A percentile compares a stretch with the other conserved stretches of the same genome.
These are phyloP conservation scores for Hanseniaspora occidentalis DNA, from an alignment of 805 yeast species.

Conservation along the genomic window DNA sequence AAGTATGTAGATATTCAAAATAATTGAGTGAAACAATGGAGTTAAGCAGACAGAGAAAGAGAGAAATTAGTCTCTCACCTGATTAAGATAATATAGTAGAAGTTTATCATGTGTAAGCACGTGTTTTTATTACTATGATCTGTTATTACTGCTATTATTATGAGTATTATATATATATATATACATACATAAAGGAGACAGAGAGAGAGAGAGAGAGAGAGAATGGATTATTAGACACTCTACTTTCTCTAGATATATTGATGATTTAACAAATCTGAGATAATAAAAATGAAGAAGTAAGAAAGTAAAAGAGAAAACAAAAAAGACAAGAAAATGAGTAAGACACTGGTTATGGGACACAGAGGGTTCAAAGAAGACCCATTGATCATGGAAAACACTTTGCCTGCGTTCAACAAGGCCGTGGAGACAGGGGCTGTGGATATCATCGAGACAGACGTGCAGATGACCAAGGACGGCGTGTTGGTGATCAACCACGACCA, in stretches of 20 bases:
- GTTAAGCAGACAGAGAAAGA: no score
- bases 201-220: neutral
- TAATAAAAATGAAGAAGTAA: neutral
- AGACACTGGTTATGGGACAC: constrained; percentile 19
- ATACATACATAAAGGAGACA: neutral
- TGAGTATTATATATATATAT: neutral
- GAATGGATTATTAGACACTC: neutral
- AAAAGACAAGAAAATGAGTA: neutral
- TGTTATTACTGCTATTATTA: no score
- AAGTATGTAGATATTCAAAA: no score
- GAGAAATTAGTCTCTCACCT: no score
- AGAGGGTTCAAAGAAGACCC: constrained; percentile 21
- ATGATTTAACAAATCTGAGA: neutral
- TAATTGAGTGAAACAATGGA: no score
- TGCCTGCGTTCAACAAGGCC: constrained; percentile 34
- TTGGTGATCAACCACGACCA: constrained; percentile 45
- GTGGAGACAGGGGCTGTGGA: constrained; percentile 31
- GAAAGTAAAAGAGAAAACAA: neutral
- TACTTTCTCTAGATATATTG: no score
- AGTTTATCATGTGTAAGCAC: no score
- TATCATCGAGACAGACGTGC: constrained; percentile 44
- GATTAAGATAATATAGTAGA: no score
- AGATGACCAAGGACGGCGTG: constrained; percentile 38
- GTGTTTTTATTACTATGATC: no score
- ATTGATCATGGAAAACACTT: constrained; percentile 34